Evolutionary conservation across 352 stramenopile genomes (phyloP), one percentile per base, ranked within the genome.

Genomic region (Pythium guiyangense): DNA sequence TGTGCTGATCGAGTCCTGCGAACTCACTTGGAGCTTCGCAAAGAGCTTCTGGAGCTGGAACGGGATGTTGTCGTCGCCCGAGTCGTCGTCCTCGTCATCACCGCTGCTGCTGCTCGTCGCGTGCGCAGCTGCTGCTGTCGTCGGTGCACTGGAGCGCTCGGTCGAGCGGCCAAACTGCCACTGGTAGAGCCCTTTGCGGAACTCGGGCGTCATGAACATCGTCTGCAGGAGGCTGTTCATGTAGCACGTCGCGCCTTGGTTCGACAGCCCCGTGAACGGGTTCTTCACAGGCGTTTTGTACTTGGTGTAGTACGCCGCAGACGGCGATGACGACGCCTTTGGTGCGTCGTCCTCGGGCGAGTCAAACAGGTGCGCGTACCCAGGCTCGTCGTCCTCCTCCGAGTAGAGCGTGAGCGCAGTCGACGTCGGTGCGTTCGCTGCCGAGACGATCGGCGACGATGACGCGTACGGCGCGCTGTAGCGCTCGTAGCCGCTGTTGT

Each of bases 161-260:
- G 15, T 40, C 4, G 46, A 54, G 17, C 43, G 43, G 11, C 59
- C 51, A 18, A 62, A 74, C 31, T 67, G 69, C 76, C 79, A 94
- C 48, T 77, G 64, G 62, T 96, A 93, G 60, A 95, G 67, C 51
- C 86, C 74, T 50, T 88, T 74, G 9, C 90, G 82, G 60, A 97
- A 87, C 57, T 94, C 86, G 1, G 78, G 81, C 34, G 92, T 93
- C 80, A 96, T 93, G 61, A 86, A 97, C 71, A 97, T 88, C 59
- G 82, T 94, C 73, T 97, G 90, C 43, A 97, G 73, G 45, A 97
- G 63, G 47, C 79, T 94, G 68, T 97, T 97, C 86, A 97, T 96
- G 72, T 97, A 97, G 69, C 90, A 97, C n/a, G 88, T 97, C 15
- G 87, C 88, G 22, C 87, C 90, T 55, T 97, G 89, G 63, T 97